A percentile compares a stretch with the other conserved stretches of the same genome.
Conservation (phyloP, 23 red algal species). For the Chondrus crispus region DNA sequence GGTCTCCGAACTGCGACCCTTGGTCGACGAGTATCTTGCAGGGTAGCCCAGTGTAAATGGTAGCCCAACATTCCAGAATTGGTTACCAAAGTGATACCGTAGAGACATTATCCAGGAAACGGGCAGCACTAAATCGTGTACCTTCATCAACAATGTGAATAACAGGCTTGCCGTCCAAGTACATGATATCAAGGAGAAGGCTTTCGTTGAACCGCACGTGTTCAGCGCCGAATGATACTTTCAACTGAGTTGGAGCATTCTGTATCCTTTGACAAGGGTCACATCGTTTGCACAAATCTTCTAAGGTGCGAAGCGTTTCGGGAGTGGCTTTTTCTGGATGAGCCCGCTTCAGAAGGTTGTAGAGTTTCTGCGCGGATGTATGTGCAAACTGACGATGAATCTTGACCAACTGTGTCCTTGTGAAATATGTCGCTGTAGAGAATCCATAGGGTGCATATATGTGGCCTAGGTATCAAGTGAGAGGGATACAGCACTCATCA, state of each 20-base stretch:
- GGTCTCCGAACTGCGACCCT: background rate
- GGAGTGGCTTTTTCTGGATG: too few species aligned
- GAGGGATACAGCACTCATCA: too few species aligned
- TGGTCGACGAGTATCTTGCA: background rate
- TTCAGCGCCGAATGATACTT: background rate
- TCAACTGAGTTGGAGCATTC: constrained; percentile 3
- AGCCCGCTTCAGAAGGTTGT: too few species aligned
- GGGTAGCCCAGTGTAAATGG: background rate
- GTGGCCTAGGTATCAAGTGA: too few species aligned
- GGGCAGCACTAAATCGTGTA: background rate
- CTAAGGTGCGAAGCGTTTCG: too few species aligned
- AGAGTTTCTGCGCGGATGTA: too few species aligned
- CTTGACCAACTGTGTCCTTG: too few species aligned
- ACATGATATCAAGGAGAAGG: background rate
- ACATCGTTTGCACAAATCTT: too few species aligned
- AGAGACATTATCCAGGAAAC: background rate
- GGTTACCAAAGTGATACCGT: background rate
- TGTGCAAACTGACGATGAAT: too few species aligned
- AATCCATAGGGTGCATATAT: too few species aligned
- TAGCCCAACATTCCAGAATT: background rate
- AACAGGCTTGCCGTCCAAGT: background rate
- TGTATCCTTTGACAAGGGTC: constrained; percentile 33
- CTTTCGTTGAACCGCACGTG: background rate
- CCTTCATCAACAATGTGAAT: background rate
- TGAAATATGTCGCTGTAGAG: too few species aligned